Evolutionary conservation across 805 yeast genomes (phyloP), one percentile per base, ranked within the genome.

Genomic region (Yarrowia divulgata): DNA sequence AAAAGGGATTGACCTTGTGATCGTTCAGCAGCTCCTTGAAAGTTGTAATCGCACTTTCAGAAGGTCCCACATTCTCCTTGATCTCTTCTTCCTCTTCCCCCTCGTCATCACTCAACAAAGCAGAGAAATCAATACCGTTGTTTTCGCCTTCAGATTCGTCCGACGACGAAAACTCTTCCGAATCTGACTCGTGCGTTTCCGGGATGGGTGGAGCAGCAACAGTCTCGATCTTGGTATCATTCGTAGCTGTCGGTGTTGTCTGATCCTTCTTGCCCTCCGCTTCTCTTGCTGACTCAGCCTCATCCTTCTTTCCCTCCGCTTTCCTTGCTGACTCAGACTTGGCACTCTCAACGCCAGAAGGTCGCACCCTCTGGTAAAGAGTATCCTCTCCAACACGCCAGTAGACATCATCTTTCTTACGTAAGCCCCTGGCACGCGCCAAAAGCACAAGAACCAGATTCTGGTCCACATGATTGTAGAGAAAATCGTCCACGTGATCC

Each of bases 341-440:
- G 2, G n/a, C n/a, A 5, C 3, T 42, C 14, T 43, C 52, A 8
- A 8, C 52, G 18, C 43, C 34, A 6, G 39, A n/a, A 9, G 52
- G 18, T n/a, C 40, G 35, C 19, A 62, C 19, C 6, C 67, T 12
- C 19, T 62, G 39, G 10, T 46, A 35, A 5, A 63, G 57, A 10
- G 57, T 49, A 37, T 63, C 68, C 35, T 39, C 48, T 3, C 68
- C 68, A 16, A 34, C 43, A 16, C 48, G 29, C 55, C 55, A 63
- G 12, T 48, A 63, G 7, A 63, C 68, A 48, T 63, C 68, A 18
- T 69, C 73, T 10, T 69, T 72, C 16, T 76, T 69, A 12, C 70
- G 69, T 54, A 80, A 70, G 0, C 85, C 84, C 40, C 84, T 72
- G 13, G 81, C 78, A 60, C 76, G 76, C 0, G 84, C 84, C 12